Base-by-base conservation (phyloP, 2,329 filamentous ascomycete genomes). In the Ascochyta lentis region DNA sequence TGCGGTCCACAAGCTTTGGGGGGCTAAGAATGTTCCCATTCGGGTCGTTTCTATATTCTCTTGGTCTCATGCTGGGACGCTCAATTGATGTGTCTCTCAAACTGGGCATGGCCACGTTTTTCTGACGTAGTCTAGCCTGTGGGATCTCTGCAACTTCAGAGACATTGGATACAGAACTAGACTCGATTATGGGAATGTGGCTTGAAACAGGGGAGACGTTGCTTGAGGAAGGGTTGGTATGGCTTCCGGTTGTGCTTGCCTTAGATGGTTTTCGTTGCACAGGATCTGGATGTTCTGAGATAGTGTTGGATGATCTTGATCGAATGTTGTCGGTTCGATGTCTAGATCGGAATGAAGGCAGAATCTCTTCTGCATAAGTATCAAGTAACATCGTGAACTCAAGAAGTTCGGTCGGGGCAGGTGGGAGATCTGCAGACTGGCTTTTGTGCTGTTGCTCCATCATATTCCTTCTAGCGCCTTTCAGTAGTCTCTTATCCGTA, bases 31-130 rank as follows among this genome's bases (percentile, higher is more conserved):
- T 52, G 4, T 4, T 41, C 6, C 49, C 49, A 9, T 45, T 6
- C 0, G 49, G 42, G 12, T 52, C 42, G n/a, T 46, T 46, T 2
- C 41, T 41, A 9, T 52, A 52, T 9, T 52, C 49, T 23, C 29
- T 46, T 2, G 13, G 13, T 19, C 26, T 9, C 6, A n/a, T 27
- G 9, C 16, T n/a, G 4, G 2, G 6, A 35, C 35, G 9, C n/a
- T 34, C 27, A 3, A 12, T 23, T 3, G 10, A 7, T 2, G 6
- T n/a, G 15, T n/a, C 5, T 5, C n/a, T n/a, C 10, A 10, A 5
- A 16, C 15, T n/a, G 4, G 13, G 13, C 31, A 34, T 8, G 15
- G 31, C 13, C 15, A n/a, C 13, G 31, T 15, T n/a, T 9, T 9
- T 9, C 2, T 9, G 27, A 10, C 27, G 9, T 9, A 10, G 31